These are phyloP conservation scores for Saturnispora halmiae DNA, from an alignment of 805 yeast species.

Conservation along the genomic window DNA sequence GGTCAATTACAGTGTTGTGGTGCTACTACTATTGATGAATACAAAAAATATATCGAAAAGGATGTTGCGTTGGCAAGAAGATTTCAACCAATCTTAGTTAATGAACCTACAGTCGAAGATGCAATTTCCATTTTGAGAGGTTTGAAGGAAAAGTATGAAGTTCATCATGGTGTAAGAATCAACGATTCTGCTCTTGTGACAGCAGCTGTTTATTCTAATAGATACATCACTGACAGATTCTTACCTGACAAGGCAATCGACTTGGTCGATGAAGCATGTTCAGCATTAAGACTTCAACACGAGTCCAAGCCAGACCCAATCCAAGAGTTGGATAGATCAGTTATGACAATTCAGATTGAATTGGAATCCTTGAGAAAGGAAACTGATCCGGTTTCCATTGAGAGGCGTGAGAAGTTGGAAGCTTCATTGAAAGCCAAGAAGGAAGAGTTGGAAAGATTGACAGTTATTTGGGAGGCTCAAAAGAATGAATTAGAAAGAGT, in stretches of 20 bases:
- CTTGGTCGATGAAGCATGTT: constrained; percentile 94
- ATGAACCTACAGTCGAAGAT: constrained; percentile 86
- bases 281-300: constrained; percentile 87
- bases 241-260: constrained; percentile 97
- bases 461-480: constrained; percentile 82
- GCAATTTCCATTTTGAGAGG: constrained; percentile 90
- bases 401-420: constrained; percentile 67
- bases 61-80: constrained; percentile 94
- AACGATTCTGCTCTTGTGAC: constrained; percentile 89
- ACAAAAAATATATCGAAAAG: constrained; percentile 85
- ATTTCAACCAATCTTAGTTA: constrained; percentile 78
- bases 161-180: constrained; percentile 94
- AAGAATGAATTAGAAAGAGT: constrained; percentile 65
- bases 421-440: constrained; percentile 53
- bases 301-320: constrained; percentile 96
- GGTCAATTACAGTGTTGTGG: constrained; percentile 91
- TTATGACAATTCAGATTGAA: constrained; percentile 93
- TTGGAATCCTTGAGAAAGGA: constrained; percentile 90
- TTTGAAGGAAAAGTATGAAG: constrained; percentile 87
- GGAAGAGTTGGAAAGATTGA: constrained; percentile 59
- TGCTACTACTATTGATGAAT: constrained; percentile 93
- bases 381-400: constrained; percentile 74
- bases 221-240: constrained; percentile 86
- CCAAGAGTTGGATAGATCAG: constrained; percentile 75
- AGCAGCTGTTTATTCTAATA: constrained; percentile 81